These are phyloP conservation scores for Daldinia decipiens DNA, from an alignment of 495 filamentous ascomycete species.

Conservation along the genomic window DNA sequence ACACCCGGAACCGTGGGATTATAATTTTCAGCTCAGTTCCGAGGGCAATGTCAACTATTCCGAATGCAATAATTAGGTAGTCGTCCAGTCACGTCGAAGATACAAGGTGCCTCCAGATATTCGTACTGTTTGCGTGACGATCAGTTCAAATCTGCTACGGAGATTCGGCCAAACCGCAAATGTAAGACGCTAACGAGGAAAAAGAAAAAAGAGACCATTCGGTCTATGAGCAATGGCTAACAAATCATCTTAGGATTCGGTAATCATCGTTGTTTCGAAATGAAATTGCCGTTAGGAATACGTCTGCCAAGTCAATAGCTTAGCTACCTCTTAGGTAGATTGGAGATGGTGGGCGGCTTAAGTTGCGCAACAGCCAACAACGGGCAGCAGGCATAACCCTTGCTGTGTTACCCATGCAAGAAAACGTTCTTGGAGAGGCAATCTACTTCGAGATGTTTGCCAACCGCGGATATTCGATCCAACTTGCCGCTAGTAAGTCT, in stretches of 20 bases:
- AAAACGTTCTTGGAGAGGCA: conserved; percentile 30
- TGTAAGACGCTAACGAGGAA: not conserved
- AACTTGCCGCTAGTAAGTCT: conserved; percentile 19
- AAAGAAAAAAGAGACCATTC: conserved; percentile 3
- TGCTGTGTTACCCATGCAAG: conserved; percentile 29
- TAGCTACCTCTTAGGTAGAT: not conserved
- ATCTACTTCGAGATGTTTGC: conserved; percentile 22
- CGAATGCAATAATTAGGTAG: conserved; percentile 30
- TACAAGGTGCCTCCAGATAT: conserved; percentile 15
- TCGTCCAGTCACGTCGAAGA: conserved; percentile 12
- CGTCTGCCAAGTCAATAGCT: not conserved
- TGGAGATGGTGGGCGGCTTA: conserved; percentile 18
- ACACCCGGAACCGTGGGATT: conserved; percentile 19
- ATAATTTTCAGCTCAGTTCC: conserved; percentile 24
- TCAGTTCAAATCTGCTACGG: conserved; percentile 9
- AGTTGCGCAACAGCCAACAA: conserved; percentile 14
- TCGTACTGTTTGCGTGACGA: conserved; percentile 15
- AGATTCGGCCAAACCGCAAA: not conserved
- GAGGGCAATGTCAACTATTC: conserved; percentile 22
- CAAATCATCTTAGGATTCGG: not conserved
- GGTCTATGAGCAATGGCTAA: conserved; percentile 2
- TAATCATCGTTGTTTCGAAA: conserved; percentile 17
- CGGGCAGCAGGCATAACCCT: conserved; percentile 10
- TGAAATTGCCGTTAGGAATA: conserved; percentile 1
- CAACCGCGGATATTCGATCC: conserved; percentile 2